Conservation (phyloP, 345 rosid genomes). For the sweet orange (Citrus sinensis) region DNA sequence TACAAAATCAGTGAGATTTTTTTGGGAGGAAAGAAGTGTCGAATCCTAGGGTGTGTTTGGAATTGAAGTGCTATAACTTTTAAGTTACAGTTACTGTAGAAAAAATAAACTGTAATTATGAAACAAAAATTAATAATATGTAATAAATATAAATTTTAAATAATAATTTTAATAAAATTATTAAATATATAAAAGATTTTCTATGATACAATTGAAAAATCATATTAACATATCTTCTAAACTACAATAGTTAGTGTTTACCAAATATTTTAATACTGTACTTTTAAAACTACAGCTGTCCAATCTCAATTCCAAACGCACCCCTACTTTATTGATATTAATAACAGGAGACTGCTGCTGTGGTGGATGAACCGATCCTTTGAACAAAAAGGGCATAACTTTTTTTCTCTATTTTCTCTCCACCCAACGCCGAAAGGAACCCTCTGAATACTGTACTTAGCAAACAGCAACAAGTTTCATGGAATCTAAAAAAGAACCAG, state of each 20-base stretch:
- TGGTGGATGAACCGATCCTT: neutral
- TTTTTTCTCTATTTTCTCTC: slow-evolving; percentile 19
- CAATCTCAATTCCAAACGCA: too few relatives aligned
- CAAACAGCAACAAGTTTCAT: neutral
- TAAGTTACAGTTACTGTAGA: too few relatives aligned
- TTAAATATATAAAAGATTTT: too few relatives aligned
- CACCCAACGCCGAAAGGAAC: slow-evolving; percentile 19
- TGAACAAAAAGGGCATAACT: slow-evolving; percentile 1
- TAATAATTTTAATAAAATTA: too few relatives aligned
- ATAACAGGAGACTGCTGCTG: neutral
- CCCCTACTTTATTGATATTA: neutral
- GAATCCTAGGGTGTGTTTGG: accelerated
- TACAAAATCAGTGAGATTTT: neutral
- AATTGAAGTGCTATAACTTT: too few relatives aligned
- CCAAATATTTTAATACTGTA: accelerated
- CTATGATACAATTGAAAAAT: too few relatives aligned
- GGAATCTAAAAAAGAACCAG: slow-evolving; percentile 20
- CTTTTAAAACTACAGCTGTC: accelerated
- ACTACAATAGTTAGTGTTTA: accelerated
- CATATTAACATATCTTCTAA: too few relatives aligned
- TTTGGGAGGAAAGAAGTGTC: neutral
- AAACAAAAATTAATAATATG: too few relatives aligned
- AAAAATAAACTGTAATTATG: too few relatives aligned
- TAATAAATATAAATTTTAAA: too few relatives aligned
- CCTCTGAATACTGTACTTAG: slow-evolving; percentile 14